These are phyloP conservation scores for Raffaelea arxii DNA, from an alignment of 2,329 filamentous ascomycete genomes.

Conservation along the genomic window DNA sequence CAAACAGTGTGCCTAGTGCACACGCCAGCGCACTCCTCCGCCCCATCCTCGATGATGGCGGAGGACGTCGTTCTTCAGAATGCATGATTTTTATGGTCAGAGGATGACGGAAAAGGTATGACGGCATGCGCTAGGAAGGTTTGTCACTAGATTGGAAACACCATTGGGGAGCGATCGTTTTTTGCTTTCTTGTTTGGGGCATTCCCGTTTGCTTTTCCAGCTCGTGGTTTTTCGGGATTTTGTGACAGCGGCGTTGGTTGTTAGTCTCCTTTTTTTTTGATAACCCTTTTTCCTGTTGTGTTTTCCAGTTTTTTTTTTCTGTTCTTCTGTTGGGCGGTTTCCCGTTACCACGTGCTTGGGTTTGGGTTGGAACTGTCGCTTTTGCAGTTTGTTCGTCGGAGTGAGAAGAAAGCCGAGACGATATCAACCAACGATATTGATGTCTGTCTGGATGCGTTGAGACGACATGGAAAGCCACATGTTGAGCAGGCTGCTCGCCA, in stretches of 20 bases:
- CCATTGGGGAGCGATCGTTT: conserved; percentile 12
- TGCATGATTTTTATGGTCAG: conserved; percentile 1
- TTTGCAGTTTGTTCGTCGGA: too few species aligned
- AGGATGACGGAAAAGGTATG: background rate
- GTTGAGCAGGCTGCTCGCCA: too few species aligned
- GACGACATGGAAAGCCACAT: too few species aligned
- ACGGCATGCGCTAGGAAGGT: conserved; percentile 1
- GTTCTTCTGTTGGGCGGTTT: conserved; percentile 2
- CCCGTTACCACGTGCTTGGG: conserved; percentile 8
- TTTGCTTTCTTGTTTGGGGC: background rate
- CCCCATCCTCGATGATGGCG: background rate
- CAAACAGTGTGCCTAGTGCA: background rate
- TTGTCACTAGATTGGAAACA: conserved; percentile 15
- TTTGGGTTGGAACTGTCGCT: too few species aligned
- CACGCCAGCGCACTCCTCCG: background rate
- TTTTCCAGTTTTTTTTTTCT: conserved; percentile 7
- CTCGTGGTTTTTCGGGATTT: background rate
- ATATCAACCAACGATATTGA: too few species aligned
- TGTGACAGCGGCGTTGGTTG: background rate
- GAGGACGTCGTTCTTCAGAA: background rate
- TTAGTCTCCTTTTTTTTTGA: background rate
- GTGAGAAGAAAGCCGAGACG: too few species aligned
- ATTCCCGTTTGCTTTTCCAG: background rate
- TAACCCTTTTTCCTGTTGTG: background rate
- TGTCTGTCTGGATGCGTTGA: too few species aligned